Evolutionary conservation across 345 rosid species (phyloP).

Genomic region (Lenwebbia sp.): DNA sequence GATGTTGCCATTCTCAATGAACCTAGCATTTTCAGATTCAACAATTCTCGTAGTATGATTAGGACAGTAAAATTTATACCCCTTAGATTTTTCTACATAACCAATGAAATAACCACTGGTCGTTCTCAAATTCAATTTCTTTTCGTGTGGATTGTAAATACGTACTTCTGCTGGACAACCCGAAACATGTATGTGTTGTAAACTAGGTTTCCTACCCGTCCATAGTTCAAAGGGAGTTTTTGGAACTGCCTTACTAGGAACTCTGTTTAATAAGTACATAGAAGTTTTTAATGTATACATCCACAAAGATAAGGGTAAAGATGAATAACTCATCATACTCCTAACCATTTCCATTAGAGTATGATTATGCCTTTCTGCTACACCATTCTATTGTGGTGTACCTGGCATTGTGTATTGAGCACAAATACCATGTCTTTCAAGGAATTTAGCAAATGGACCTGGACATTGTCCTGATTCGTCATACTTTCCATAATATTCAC

Average conservation of each 20-base stretch:
- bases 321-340: not conserved
- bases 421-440: not conserved
- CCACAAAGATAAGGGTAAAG: not conserved
- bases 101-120: not conserved
- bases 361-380: not conserved
- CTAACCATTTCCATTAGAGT: not conserved
- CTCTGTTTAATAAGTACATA: too few relatives aligned
- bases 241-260: slow-evolving; percentile 1
- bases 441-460: not conserved
- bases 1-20: not conserved
- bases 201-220: not conserved
- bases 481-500: not conserved
- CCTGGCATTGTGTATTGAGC: not conserved
- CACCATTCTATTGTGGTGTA: not conserved
- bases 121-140: not conserved
- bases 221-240: not conserved
- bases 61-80: not conserved
- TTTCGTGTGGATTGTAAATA: not conserved
- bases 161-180: not conserved
- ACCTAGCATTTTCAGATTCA: not conserved
- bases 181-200: not conserved
- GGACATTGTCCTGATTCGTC: not conserved
- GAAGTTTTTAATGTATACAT: not conserved
- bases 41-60: not conserved
- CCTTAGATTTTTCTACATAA: not conserved